phyloP scores from a whole-genome alignment of 2,329 filamentous ascomycete species.

The Claviceps monticola region DNA sequence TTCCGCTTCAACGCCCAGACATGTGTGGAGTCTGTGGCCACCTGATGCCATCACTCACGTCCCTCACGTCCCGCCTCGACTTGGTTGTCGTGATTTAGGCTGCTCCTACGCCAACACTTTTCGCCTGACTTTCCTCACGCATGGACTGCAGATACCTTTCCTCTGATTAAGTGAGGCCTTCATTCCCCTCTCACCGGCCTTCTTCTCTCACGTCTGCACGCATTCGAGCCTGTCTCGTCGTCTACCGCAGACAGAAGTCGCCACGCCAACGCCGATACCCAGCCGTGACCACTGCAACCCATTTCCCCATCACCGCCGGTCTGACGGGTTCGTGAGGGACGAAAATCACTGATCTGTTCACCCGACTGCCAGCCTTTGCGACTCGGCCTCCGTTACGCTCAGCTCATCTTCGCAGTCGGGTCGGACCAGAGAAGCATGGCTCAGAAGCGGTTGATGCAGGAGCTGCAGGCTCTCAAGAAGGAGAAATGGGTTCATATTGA shows the following conservation, averaged over 20 bases:
- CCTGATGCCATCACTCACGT: slow-evolving; percentile 11
- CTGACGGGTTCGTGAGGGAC: too few relatives aligned
- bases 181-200: too few relatives aligned
- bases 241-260: too few relatives aligned
- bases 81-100: neutral
- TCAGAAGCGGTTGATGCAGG: slow-evolving; percentile 74
- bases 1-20: neutral
- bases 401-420: neutral
- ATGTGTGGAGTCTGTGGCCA: slow-evolving; percentile 5
- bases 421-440: slow-evolving; percentile 21
- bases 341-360: too few relatives aligned
- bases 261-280: too few relatives aligned
- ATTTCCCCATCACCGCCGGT: too few relatives aligned
- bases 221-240: too few relatives aligned
- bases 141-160: neutral
- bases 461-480: slow-evolving; percentile 67
- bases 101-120: neutral
- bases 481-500: slow-evolving; percentile 93
- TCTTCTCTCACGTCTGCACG: too few relatives aligned
- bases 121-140: neutral
- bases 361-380: too few relatives aligned
- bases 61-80: neutral
- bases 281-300: too few relatives aligned
- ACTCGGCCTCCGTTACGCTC: neutral
- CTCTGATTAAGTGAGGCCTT: too few relatives aligned